phyloP scores from a whole-genome alignment of 2,329 filamentous ascomycete genomes.

The Fusarium verticillioides region DNA sequence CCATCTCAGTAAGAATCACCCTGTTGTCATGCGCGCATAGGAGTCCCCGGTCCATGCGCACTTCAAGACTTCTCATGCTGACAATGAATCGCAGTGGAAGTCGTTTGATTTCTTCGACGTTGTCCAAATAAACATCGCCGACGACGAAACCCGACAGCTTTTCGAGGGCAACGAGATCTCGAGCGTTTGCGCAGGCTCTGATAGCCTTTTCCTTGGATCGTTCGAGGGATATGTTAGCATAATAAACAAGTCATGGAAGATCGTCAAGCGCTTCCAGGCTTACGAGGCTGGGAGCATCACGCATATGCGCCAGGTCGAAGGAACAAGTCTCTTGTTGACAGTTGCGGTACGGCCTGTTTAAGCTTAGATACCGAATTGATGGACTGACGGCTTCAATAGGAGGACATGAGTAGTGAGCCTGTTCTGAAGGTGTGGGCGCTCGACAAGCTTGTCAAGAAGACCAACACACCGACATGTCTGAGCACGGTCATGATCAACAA shows the following conservation, averaged over 20 bases:
- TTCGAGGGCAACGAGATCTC: slow-evolving; percentile 87
- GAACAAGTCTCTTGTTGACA: slow-evolving; percentile 87
- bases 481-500: slow-evolving; percentile 90
- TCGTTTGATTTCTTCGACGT: slow-evolving; percentile 99
- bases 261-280: slow-evolving; percentile 86
- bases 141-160: slow-evolving; percentile 81
- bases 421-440: slow-evolving; percentile 97
- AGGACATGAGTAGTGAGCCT: slow-evolving; percentile 89
- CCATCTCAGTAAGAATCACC: slow-evolving; percentile 47
- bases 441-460: slow-evolving; percentile 94
- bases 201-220: slow-evolving; percentile 89
- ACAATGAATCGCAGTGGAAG: slow-evolving; percentile 79
- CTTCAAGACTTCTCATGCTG: not conserved
- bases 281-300: slow-evolving; percentile 84
- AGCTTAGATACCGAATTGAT: fast-evolving
- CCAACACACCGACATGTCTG: slow-evolving; percentile 85
- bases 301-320: slow-evolving; percentile 91
- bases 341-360: slow-evolving; percentile 63
- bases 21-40: not conserved
- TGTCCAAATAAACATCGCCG: slow-evolving; percentile 80
- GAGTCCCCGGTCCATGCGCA: fast-evolving
- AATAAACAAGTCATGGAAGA: slow-evolving; percentile 86
- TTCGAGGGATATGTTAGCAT: slow-evolving; percentile 89
- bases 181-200: slow-evolving; percentile 85
- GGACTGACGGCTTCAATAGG: slow-evolving; percentile 56